phyloP scores from a whole-genome alignment of 1,139 yeast species.

The Taphrina communis region DNA sequence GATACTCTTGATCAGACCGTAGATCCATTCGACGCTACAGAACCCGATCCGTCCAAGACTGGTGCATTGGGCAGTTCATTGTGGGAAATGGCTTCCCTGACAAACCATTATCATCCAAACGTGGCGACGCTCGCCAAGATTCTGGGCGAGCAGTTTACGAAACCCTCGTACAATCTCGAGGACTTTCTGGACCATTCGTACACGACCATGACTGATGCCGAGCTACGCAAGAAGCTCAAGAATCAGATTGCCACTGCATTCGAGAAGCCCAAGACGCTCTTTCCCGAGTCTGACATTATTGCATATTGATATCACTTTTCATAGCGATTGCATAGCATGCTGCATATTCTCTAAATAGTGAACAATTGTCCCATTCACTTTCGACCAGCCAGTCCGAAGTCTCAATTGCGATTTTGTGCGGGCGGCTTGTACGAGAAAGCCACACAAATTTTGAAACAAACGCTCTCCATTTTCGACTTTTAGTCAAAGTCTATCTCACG shows the following conservation, averaged over 20 bases:
- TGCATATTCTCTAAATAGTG: background rate
- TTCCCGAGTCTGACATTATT: slow-evolving; percentile 23
- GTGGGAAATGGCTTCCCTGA: slow-evolving; percentile 86
- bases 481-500: background rate
- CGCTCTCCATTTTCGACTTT: too few species aligned
- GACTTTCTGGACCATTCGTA: slow-evolving; percentile 95
- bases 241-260: slow-evolving; percentile 79
- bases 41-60: slow-evolving; percentile 75
- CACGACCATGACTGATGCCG: slow-evolving; percentile 73
- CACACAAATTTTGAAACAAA: background rate
- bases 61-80: slow-evolving; percentile 82
- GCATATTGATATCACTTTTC: slow-evolving; percentile 1
- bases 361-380: too few species aligned
- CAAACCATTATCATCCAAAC: slow-evolving; percentile 93
- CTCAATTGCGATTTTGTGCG: background rate
- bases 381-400: too few species aligned
- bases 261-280: slow-evolving; percentile 50
- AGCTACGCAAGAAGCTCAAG: slow-evolving; percentile 70
- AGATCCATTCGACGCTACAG: slow-evolving; percentile 73
- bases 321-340: background rate
- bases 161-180: slow-evolving; percentile 84
- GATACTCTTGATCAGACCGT: slow-evolving; percentile 50
- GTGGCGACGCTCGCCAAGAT: slow-evolving; percentile 90
- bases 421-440: background rate
- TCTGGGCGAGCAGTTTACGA: slow-evolving; percentile 85